These are phyloP conservation scores for Puccinellia tenuiflora DNA, from an alignment of 176 grass and related monocot genomes.

Conservation along the genomic window DNA sequence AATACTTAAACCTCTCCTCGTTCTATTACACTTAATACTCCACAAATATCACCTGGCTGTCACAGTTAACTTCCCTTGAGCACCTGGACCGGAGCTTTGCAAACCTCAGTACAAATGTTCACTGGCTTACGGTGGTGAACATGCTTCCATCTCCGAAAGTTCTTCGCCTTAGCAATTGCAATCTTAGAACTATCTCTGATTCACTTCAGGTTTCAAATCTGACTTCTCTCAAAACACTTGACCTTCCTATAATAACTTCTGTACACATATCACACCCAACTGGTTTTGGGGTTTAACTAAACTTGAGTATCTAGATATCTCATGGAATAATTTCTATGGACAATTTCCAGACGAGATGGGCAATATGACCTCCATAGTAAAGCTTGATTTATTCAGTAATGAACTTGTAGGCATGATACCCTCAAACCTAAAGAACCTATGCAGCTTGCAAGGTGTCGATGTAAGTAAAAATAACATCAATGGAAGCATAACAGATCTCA, in stretches of 20 bases:
- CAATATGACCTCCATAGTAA: not conserved
- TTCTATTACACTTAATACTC: not conserved
- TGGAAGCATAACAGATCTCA: constrained; percentile 9
- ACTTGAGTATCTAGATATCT: not conserved
- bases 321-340: accelerated
- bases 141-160: constrained; percentile 1
- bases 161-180: accelerated
- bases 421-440: not conserved
- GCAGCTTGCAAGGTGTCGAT: not conserved
- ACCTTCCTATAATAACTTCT: not conserved
- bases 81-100: not conserved
- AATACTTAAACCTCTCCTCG: not conserved
- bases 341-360: not conserved
- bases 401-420: not conserved
- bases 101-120: not conserved
- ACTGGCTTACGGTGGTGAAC: not conserved
- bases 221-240: not conserved
- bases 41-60: constrained; percentile 12
- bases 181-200: not conserved
- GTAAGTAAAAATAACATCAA: not conserved
- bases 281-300: constrained; percentile 12
- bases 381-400: accelerated
- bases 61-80: not conserved
- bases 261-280: not conserved
- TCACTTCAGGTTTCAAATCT: not conserved